Conservation (phyloP, 208 protist genomes). For the Trypanosomatidae sp. region DNA sequence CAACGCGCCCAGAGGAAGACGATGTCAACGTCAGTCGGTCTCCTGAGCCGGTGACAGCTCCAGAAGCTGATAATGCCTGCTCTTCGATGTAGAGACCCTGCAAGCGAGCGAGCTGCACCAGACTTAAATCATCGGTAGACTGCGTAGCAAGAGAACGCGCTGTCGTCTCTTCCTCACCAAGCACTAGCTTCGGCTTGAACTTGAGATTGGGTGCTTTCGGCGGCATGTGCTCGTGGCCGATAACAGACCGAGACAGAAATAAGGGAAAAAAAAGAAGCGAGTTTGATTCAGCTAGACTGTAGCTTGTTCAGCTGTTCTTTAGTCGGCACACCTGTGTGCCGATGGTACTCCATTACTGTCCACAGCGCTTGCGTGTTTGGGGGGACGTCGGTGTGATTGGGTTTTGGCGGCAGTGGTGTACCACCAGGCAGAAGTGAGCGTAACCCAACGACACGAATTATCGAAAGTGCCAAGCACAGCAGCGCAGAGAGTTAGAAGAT, state of each 20-base stretch:
- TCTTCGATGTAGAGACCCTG: conserved; percentile 44
- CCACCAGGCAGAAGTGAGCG: background rate
- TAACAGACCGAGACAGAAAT: background rate
- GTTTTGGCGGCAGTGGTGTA: background rate
- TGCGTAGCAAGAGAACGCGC: conserved; percentile 9
- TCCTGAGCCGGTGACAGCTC: background rate
- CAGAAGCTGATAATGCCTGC: background rate
- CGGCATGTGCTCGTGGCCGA: conserved; percentile 35
- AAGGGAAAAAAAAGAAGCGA: background rate
- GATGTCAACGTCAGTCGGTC: background rate
- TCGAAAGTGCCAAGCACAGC: background rate
- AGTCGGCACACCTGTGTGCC: background rate
- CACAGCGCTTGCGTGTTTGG: background rate
- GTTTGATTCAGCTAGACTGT: background rate
- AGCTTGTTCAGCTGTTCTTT: background rate
- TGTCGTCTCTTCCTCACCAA: conserved; percentile 25
- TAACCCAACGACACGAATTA: background rate
- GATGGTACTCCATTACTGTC: background rate
- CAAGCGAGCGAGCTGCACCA: conserved; percentile 62
- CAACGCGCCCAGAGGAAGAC: background rate
- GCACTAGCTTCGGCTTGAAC: conserved; percentile 65
- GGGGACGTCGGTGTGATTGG: background rate
- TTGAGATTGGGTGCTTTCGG: conserved; percentile 68
- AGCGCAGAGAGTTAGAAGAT: background rate
- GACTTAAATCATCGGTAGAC: conserved; percentile 34